These are phyloP conservation scores for Trifolium fragiferum DNA, from an alignment of 306 rosid species.

Conservation along the genomic window DNA sequence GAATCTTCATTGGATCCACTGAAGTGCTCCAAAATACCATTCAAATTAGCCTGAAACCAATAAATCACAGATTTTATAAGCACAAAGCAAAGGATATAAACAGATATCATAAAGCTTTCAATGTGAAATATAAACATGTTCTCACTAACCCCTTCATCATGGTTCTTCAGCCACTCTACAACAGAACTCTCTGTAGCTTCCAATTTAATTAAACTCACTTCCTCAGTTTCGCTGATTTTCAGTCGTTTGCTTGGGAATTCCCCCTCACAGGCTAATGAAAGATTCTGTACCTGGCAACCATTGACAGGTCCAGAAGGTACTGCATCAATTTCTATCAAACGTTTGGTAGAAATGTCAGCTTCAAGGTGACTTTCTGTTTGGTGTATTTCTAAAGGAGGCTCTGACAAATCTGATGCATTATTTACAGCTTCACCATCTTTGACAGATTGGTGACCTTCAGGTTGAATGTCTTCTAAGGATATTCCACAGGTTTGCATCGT, in stretches of 20 bases:
- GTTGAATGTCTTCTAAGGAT: conserved; percentile 45
- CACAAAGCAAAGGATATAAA: conserved; percentile 1
- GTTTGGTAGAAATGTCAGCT: conserved; percentile 29
- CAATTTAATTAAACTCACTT: conserved; percentile 37
- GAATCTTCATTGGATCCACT: conserved; percentile 61
- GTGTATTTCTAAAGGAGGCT: conserved; percentile 31
- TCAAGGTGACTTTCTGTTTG: conserved; percentile 36
- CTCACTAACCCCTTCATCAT: conserved; percentile 65
- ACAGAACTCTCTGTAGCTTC: conserved; percentile 70
- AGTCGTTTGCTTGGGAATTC: conserved; percentile 58
- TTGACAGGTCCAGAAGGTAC: conserved; percentile 46
- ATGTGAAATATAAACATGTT: conserved; percentile 26
- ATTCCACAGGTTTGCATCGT: conserved; percentile 58
- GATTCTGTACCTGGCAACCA: conserved; percentile 39
- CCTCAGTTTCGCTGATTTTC: conserved; percentile 50
- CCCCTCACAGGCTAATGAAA: conserved; percentile 39
- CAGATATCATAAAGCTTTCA: conserved; percentile 15
- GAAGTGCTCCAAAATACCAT: conserved; percentile 66
- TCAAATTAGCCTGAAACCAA: conserved; percentile 64
- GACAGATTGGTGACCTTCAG: conserved; percentile 30
- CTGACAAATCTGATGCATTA: conserved; percentile 40
- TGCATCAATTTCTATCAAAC: conserved; percentile 27
- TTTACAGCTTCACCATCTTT: conserved; percentile 42
- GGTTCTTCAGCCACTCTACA: conserved; percentile 68
- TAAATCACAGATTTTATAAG: conserved; percentile 12